Percentiles rank a stretch among this genome's conserved stretches.
Evolutionary conservation across 2,329 filamentous ascomycete genomes (phyloP).

Genomic region (Hymenoscyphus albidus): DNA sequence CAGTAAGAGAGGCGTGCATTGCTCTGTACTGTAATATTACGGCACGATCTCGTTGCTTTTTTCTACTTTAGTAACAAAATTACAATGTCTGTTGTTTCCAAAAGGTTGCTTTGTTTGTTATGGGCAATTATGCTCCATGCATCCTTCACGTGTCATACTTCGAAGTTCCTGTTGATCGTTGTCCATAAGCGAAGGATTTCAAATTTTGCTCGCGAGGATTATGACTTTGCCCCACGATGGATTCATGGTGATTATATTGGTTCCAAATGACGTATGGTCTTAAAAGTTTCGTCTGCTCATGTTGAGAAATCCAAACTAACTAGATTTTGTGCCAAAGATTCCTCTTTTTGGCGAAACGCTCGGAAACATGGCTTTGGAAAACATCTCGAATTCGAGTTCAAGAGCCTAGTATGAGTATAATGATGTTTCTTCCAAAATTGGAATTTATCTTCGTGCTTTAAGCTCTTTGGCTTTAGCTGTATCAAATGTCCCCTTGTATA

Average conservation of each 20-base stretch:
- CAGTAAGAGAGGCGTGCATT: no score
- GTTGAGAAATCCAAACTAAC: no score
- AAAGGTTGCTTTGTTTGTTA: background rate
- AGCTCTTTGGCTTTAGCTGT: background rate
- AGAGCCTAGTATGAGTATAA: conserved; percentile 1
- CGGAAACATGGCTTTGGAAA: background rate
- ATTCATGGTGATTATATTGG: no score
- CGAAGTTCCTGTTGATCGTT: background rate
- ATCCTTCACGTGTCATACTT: background rate
- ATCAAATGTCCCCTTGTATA: background rate
- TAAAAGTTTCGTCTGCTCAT: no score
- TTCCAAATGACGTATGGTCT: no score
- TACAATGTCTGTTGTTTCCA: background rate
- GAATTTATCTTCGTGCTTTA: background rate
- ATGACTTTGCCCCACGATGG: no score
- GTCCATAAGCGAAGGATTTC: background rate
- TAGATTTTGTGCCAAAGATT: no score
- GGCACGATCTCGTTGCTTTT: no score
- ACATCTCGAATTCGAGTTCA: background rate
- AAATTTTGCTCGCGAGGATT: background rate
- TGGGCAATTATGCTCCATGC: background rate
- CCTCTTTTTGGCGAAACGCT: no score
- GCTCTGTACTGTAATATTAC: no score
- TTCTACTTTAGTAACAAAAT: no score
- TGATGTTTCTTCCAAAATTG: background rate